Evolutionary conservation across 176 grass and related monocot genomes (phyloP).

Genomic region (Lolium rigidum): DNA sequence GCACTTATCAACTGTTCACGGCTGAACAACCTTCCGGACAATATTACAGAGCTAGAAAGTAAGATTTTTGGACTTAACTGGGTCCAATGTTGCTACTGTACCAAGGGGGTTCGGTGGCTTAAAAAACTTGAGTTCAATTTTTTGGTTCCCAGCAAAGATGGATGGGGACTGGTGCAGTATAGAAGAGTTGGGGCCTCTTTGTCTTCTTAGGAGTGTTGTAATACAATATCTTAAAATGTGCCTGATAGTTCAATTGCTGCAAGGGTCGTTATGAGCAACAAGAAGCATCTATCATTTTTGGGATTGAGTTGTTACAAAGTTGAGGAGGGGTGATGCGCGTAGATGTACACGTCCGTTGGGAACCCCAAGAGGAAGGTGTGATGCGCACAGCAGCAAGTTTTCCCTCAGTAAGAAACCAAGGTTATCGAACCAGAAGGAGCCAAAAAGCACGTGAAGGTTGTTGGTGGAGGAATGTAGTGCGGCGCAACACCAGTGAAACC

Average conservation of each 20-base stretch:
- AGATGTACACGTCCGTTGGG: no score
- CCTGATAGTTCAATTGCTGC: not conserved
- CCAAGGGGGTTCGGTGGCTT: not conserved
- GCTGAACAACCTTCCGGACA: conserved; percentile 14
- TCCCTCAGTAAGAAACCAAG: no score
- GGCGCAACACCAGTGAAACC: no score
- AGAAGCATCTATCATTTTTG: not conserved
- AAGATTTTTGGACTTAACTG: not conserved
- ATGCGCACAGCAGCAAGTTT: no score
- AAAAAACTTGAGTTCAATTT: not conserved
- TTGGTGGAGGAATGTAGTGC: no score
- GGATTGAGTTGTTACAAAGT: not conserved
- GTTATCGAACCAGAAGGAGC: no score
- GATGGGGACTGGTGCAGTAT: not conserved
- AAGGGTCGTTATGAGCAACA: not conserved
- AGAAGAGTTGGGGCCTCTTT: not conserved
- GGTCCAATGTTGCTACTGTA: not conserved
- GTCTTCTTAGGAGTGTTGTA: not conserved
- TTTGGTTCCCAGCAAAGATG: not conserved
- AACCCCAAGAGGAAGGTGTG: no score
- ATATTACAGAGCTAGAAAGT: not conserved
- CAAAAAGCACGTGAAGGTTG: no score
- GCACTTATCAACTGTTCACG: not conserved
- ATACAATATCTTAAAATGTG: not conserved
- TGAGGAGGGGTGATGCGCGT: no score